Conservation (phyloP, 2,329 filamentous ascomycete genomes). For the Colletotrichum gigasporum region DNA sequence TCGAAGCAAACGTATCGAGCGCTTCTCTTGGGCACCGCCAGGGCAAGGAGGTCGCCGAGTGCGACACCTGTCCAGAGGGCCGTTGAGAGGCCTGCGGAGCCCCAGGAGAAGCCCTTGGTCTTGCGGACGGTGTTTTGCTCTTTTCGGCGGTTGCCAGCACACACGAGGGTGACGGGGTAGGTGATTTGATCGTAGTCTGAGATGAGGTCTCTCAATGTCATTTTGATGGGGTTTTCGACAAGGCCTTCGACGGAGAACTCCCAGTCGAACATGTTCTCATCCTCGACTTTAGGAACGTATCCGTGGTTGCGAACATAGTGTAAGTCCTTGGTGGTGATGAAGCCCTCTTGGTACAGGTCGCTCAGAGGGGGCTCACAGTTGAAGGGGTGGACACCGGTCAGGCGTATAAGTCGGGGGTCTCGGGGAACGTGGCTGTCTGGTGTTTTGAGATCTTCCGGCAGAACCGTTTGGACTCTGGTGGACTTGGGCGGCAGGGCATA, state of each 20-base stretch:
- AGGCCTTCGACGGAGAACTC: conserved; percentile 85
- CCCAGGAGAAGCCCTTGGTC: conserved; percentile 95
- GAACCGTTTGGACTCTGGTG: conserved; percentile 66
- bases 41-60: conserved; percentile 75
- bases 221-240: conserved; percentile 77
- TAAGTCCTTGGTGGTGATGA: conserved; percentile 85
- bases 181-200: conserved; percentile 82
- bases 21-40: conserved; percentile 72
- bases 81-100: conserved; percentile 85
- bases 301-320: conserved; percentile 96
- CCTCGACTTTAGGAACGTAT: conserved; percentile 77
- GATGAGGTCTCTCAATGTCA: conserved; percentile 78
- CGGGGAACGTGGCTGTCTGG: conserved; percentile 84
- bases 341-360: conserved; percentile 80
- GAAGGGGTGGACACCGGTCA: conserved; percentile 91
- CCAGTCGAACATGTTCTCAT: conserved; percentile 80
- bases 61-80: conserved; percentile 87
- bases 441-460: conserved; percentile 82
- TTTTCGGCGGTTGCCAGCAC: conserved; percentile 90
- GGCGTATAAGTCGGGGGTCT: conserved; percentile 82
- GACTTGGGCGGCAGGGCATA: conserved; percentile 77
- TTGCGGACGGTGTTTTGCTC: conserved; percentile 93
- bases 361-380: conserved; percentile 88
- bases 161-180: conserved; percentile 88
- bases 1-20: conserved; percentile 92